Conservation (phyloP, 495 filamentous ascomycete species). For the Coniosporium apollinis region DNA sequence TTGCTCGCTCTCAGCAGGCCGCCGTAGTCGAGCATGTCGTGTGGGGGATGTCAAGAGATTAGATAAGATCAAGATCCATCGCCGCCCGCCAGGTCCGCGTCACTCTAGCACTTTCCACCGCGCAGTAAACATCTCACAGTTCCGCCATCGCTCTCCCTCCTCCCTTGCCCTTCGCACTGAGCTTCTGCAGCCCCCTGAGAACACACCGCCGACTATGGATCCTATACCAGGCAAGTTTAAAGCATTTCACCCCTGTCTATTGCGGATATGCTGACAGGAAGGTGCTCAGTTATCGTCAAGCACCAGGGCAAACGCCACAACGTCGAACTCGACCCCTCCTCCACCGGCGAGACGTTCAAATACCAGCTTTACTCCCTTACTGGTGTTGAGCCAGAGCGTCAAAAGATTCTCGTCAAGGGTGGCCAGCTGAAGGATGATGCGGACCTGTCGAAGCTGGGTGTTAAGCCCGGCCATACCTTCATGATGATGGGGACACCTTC, state of each 20-base stretch:
- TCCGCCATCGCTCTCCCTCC: too few relatives aligned
- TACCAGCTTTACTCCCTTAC: conserved; percentile 89
- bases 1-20: too few relatives aligned
- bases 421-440: conserved; percentile 92
- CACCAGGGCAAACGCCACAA: conserved; percentile 89
- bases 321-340: conserved; percentile 71
- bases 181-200: too few relatives aligned
- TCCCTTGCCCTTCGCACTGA: too few relatives aligned
- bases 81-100: too few relatives aligned
- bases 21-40: too few relatives aligned
- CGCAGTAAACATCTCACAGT: too few relatives aligned
- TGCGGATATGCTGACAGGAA: conserved; percentile 4
- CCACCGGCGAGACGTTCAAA: conserved; percentile 85
- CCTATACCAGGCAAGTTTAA: conserved; percentile 18
- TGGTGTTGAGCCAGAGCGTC: conserved; percentile 86
- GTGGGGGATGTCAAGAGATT: too few relatives aligned
- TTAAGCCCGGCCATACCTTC: conserved; percentile 73
- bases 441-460: conserved; percentile 60
- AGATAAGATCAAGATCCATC: too few relatives aligned
- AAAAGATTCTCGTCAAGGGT: conserved; percentile 89
- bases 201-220: conserved; percentile 15
- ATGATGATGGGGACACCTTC: conserved; percentile 96
- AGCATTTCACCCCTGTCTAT: background rate
- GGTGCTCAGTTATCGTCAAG: conserved; percentile 63
- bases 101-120: too few relatives aligned